Evolutionary conservation across 805 yeast species (phyloP).

Genomic region (Saccharomycopsis fibuligera): DNA sequence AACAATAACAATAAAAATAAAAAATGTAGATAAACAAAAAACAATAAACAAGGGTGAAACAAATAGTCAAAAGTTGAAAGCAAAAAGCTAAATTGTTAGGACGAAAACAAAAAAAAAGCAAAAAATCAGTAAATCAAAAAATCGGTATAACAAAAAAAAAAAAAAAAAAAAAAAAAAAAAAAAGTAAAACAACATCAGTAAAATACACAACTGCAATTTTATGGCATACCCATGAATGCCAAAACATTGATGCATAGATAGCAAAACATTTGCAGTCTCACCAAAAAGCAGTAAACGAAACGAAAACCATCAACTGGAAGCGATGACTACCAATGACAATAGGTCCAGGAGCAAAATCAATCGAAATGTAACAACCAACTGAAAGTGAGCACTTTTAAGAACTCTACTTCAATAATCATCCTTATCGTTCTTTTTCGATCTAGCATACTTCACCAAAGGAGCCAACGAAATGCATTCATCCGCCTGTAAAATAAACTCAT

Average conservation of each 20-base stretch:
- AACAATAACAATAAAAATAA: too few relatives aligned
- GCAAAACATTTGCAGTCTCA: neutral
- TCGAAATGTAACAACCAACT: too few relatives aligned
- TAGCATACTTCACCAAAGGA: slow-evolving; percentile 69
- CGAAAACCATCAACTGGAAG: neutral
- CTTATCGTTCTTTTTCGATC: slow-evolving; percentile 45
- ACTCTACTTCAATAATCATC: neutral
- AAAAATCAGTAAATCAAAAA: neutral
- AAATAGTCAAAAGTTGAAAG: neutral
- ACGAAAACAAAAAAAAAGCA: neutral
- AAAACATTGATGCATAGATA: neutral
- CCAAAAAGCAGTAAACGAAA: neutral
- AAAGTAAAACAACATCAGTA: neutral
- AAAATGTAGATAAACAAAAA: too few relatives aligned
- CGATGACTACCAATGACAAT: too few relatives aligned
- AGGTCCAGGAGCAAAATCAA: too few relatives aligned
- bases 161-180: too few relatives aligned
- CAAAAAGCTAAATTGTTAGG: neutral
- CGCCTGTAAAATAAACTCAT: slow-evolving; percentile 57
- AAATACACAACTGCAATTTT: neutral
- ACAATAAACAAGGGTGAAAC: neutral
- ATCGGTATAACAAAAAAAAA: too few relatives aligned
- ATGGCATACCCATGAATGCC: neutral
- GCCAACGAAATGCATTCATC: slow-evolving; percentile 58
- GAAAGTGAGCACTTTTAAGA: too few relatives aligned